Evolutionary conservation across 371 early-diverging fungal genomes (phyloP).

Genomic region (Rhizopus stolonifer): DNA sequence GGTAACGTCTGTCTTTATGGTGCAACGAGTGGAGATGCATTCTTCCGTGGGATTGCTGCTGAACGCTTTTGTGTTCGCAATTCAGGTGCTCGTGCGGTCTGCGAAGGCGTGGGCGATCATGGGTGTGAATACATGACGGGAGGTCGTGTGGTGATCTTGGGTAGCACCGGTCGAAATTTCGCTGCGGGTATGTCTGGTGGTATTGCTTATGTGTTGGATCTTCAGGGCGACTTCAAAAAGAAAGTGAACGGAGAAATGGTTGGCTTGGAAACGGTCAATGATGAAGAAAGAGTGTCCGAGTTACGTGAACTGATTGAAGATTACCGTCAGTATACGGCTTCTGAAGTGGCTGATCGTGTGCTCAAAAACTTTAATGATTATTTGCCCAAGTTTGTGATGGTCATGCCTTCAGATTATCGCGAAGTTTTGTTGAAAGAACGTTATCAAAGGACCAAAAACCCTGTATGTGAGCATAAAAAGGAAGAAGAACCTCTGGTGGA

Average conservation of each 20-base stretch:
- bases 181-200: conserved; percentile 96
- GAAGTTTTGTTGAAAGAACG: conserved; percentile 69
- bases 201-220: conserved; percentile 83
- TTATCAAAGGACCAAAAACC: conserved; percentile 44
- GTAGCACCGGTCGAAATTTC: conserved; percentile 89
- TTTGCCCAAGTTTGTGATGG: conserved; percentile 85
- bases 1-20: conserved; percentile 98
- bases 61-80: conserved; percentile 98
- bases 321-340: conserved; percentile 84
- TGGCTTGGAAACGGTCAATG: conserved; percentile 76
- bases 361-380: conserved; percentile 69
- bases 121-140: conserved; percentile 99
- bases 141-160: conserved; percentile 84
- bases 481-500: conserved; percentile 58
- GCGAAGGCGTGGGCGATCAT: conserved; percentile 97
- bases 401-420: conserved; percentile 93
- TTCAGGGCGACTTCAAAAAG: conserved; percentile 54
- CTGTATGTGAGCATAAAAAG: conserved; percentile 34
- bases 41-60: conserved; percentile 94
- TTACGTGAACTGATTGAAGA: conserved; percentile 77
- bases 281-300: conserved; percentile 72
- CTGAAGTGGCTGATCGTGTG: conserved; percentile 75
- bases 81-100: conserved; percentile 94
- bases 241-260: conserved; percentile 92
- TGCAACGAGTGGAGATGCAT: conserved; percentile 90